A percentile compares a stretch with the other conserved stretches of the same genome.
phyloP scores from a whole-genome alignment of 768 basidiomycete species.

The Mycena amicta region DNA sequence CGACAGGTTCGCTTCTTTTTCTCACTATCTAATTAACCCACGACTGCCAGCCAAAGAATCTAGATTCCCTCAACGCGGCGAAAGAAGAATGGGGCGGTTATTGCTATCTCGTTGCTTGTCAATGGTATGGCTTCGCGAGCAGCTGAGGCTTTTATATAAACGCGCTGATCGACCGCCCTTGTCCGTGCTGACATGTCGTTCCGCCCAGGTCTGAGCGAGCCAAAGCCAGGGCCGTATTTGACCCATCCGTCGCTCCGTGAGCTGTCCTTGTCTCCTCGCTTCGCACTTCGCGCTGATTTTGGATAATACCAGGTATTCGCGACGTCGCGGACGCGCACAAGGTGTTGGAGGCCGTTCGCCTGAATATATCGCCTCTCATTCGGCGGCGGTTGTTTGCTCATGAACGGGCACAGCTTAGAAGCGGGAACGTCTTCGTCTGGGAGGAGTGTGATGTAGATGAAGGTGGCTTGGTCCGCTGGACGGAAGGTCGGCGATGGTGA shows the following conservation, averaged over 20 bases:
- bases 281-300: neutral
- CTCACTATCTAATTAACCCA: too few relatives aligned
- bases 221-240: neutral
- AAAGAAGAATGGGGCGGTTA: neutral
- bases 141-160: neutral
- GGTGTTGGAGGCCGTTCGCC: constrained; percentile 75
- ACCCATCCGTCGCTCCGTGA: neutral
- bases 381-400: constrained; percentile 67
- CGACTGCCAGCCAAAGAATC: too few relatives aligned
- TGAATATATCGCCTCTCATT: constrained; percentile 69
- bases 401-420: constrained; percentile 68
- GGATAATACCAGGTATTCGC: constrained; percentile 57
- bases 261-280: neutral
- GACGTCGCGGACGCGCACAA: constrained; percentile 81
- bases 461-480: constrained; percentile 72
- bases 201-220: neutral
- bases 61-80: neutral
- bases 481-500: constrained; percentile 79
- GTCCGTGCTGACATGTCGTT: neutral
- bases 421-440: constrained; percentile 85
- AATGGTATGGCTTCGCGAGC: neutral
- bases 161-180: neutral
- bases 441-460: constrained; percentile 66
- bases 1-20: too few relatives aligned
- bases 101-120: neutral